Base-by-base conservation (phyloP, 1,284 basidiomycete genomes). In the Ceratobasidium sp. region DNA sequence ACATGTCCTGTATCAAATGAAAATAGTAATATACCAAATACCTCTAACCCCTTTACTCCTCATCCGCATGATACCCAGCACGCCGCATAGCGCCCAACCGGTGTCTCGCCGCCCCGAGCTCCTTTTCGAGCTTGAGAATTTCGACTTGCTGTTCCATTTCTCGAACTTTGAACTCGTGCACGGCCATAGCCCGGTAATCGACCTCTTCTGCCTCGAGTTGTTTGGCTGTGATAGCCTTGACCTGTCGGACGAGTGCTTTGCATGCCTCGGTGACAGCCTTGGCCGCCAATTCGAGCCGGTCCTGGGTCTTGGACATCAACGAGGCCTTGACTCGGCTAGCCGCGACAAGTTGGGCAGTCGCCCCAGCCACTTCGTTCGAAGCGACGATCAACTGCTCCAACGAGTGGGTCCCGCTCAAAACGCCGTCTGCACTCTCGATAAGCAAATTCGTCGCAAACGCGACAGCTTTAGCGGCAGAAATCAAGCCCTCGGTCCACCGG, bases 71-170 rank as follows among this genome's bases (percentile, higher is more conserved):
- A 77, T 94, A 97, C 78, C 93, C 94, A 69, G 94, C 94, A 62
- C 94, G 87, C 74, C 95, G 87, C 93, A 97, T 97, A 59, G 89
- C 90, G 53, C 95, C 96, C 75, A 97, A 82, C 75, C 89, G 86
- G 80, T 94, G 89, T 72, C 95, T 86, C 28, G 95, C 93, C 43
- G 92, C 94, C 59, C 92, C 93, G 41, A 99, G 84, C 12, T 98
- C 95, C 85, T 98, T 98, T 85, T 98, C 97, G 77, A 98, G 83
- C 79, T 92, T 96, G 76, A 99, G 85, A 76, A 99, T 98, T 81
- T 97, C 94, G 55, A 99, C 97, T 83, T 98, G 97, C 80, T 97
- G 95, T 83, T 99, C 97, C 96, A 99, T 98, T 86, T 98, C 96
- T 61, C 89, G 85, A 78, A 89, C 92, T 87, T 99, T 99, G 89